Conservation (phyloP, 305 asterid genomes). For the Euphrasia arctica region DNA sequence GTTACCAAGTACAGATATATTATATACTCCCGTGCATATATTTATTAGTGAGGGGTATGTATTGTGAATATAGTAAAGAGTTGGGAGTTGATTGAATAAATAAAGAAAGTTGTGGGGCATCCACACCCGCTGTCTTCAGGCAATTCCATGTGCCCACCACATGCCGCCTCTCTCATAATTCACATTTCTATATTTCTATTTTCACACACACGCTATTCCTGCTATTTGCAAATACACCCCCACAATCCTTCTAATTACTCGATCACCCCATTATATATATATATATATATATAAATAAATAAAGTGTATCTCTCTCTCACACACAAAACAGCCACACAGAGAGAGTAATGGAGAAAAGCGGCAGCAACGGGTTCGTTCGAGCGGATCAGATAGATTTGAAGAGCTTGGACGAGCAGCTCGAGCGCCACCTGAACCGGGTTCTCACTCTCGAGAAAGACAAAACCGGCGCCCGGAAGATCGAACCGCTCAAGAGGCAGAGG, state of each 20-base stretch:
- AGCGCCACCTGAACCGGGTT: constrained; percentile 60
- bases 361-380: constrained; percentile 74
- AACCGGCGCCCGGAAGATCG: constrained; percentile 23
- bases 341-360: constrained; percentile 57
- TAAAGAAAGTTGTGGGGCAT: constrained; percentile 40
- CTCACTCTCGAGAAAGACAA: constrained; percentile 64
- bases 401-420: constrained; percentile 80
- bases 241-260: constrained; percentile 3
- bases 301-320: neutral
- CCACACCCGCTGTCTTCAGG: constrained; percentile 54
- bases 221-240: neutral
- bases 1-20: too few relatives aligned
- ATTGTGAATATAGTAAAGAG: neutral
- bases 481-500: constrained; percentile 42
- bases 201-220: neutral
- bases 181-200: neutral
- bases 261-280: constrained; percentile 2
- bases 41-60: too few relatives aligned
- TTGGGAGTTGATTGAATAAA: constrained; percentile 22
- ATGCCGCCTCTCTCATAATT: constrained; percentile 41
- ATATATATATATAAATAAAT: neutral
- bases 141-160: constrained; percentile 97
- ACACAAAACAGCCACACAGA: constrained; percentile 3
- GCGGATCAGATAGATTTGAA: constrained; percentile 91
- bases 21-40: too few relatives aligned